Evolutionary conservation across 2,329 filamentous ascomycete species (phyloP).

Genomic region (Aspergillus pseudonomiae): DNA sequence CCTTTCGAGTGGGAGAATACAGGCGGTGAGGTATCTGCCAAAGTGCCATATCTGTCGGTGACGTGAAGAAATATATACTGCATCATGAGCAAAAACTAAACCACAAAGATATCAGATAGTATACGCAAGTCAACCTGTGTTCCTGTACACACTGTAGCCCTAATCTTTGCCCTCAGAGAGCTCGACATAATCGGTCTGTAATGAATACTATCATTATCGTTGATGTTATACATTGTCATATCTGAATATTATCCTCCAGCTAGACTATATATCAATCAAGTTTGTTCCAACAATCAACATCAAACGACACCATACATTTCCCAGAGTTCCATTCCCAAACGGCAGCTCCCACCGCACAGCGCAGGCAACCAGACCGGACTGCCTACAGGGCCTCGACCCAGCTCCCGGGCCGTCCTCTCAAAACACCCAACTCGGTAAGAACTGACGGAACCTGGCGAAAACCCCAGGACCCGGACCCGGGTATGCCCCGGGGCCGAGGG

Average conservation of each 20-base stretch:
- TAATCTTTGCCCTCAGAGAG: no score
- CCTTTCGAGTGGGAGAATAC: no score
- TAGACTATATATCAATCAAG: conserved; percentile 4
- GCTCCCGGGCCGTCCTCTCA: conserved; percentile 14
- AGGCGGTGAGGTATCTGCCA: no score
- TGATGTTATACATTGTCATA: no score
- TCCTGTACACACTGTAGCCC: no score
- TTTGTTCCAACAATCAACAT: conserved; percentile 5
- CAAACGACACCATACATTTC: conserved; percentile 1
- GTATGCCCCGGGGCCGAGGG: conserved; percentile 25
- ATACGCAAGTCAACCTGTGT: no score
- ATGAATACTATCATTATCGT: no score
- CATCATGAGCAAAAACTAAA: no score
- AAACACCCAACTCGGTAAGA: conserved; percentile 21
- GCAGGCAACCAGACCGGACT: conserved; percentile 12
- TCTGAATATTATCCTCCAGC: background rate
- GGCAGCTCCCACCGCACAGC: conserved; percentile 14
- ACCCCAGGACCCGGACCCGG: conserved; percentile 26
- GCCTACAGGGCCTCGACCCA: conserved; percentile 6
- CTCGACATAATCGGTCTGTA: no score
- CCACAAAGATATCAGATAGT: no score
- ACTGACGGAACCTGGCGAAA: conserved; percentile 20
- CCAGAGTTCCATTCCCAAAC: conserved; percentile 15
- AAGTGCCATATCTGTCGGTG: no score
- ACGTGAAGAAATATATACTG: no score